These are phyloP conservation scores for Neocucurbitaria cava DNA, from an alignment of 2,329 filamentous ascomycete species.

Conservation along the genomic window DNA sequence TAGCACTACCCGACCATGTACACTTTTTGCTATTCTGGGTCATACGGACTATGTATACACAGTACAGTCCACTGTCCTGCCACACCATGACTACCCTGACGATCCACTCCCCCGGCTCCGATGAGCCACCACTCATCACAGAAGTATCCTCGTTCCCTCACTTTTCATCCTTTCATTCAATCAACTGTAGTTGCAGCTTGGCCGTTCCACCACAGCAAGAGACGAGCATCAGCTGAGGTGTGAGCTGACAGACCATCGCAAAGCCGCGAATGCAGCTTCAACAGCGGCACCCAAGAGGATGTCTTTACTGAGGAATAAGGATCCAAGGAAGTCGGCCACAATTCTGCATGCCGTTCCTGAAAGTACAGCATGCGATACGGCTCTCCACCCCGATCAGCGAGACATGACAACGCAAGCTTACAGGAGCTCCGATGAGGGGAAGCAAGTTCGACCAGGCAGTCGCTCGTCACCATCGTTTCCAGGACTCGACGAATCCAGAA, in stretches of 20 bases:
- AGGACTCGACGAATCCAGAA: constrained; percentile 19
- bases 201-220: constrained; percentile 5
- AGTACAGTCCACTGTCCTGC: constrained; percentile 24
- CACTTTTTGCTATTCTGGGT: constrained; percentile 29
- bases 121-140: constrained; percentile 13
- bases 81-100: constrained; percentile 20
- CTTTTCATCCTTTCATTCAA: constrained; percentile 9
- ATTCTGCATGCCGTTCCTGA: constrained; percentile 47
- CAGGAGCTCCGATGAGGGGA: constrained; percentile 33
- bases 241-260: neutral
- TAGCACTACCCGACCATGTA: constrained; percentile 10
- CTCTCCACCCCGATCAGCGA: constrained; percentile 47
- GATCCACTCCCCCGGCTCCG: constrained; percentile 9
- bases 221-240: neutral
- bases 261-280: constrained; percentile 6
- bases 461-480: constrained; percentile 22
- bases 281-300: constrained; percentile 20
- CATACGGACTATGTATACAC: constrained; percentile 18
- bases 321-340: constrained; percentile 34
- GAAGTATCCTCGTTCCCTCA: constrained; percentile 12
- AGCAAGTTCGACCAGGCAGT: constrained; percentile 24
- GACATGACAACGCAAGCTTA: constrained; percentile 38
- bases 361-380: constrained; percentile 24
- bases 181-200: constrained; percentile 10
- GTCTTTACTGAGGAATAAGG: constrained; percentile 29